Conservation (phyloP, 164 flowering plant species). For the Tetrastigma voinierianum region DNA sequence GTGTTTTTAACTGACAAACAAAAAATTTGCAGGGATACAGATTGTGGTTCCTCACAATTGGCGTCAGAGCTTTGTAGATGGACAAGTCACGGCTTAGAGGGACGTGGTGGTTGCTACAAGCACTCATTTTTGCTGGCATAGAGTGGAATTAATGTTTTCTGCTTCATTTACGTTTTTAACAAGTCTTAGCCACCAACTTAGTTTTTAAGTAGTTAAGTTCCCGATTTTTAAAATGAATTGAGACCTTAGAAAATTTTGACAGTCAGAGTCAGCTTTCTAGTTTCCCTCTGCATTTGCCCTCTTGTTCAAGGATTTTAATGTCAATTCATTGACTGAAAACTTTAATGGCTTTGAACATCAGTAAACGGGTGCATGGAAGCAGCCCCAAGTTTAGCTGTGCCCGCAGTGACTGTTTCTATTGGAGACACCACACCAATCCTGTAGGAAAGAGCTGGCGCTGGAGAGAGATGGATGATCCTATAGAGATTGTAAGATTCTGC, state of each 20-base stretch:
- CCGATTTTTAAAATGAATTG: not conserved
- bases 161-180: not conserved
- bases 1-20: not conserved
- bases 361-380: conserved; percentile 94
- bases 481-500: conserved; percentile 86
- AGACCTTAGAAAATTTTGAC: too few relatives aligned
- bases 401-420: conserved; percentile 98
- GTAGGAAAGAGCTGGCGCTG: conserved; percentile 98
- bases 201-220: not conserved
- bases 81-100: conserved; percentile 98
- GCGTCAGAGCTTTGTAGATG: conserved; percentile 96
- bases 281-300: too few relatives aligned
- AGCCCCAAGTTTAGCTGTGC: conserved; percentile 99
- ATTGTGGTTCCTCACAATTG: conserved; percentile 96
- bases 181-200: not conserved
- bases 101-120: conserved; percentile 98
- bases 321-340: too few relatives aligned
- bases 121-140: conserved; percentile 97
- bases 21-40: conserved; percentile 93
- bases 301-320: too few relatives aligned
- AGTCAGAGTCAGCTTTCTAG: too few relatives aligned
- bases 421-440: conserved; percentile 99
- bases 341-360: not conserved
- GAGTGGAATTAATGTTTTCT: conserved; percentile 68
- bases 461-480: conserved; percentile 98